Percentiles rank a stretch among this genome's conserved stretches.
phyloP scores from a whole-genome alignment of 805 yeast species.

The Metschnikowia koreensis region DNA sequence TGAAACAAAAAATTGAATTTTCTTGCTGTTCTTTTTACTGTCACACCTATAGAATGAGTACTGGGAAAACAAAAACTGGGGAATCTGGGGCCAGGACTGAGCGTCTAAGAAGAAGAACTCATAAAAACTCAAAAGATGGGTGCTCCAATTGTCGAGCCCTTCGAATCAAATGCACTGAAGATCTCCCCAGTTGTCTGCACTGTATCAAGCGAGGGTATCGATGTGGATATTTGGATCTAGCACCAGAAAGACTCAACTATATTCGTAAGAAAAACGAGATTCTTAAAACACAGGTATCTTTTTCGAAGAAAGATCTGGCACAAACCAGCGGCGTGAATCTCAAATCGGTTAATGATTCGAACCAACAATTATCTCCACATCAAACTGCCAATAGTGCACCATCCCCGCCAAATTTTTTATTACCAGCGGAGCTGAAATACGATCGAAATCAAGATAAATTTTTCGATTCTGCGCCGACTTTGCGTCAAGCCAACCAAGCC shows the following conservation, averaged over 20 bases:
- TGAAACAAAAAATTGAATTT: too few relatives aligned
- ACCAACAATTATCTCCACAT: too few relatives aligned
- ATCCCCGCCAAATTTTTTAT: too few relatives aligned
- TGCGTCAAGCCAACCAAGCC: too few relatives aligned
- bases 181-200: constrained; percentile 39
- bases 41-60: not conserved
- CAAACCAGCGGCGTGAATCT: too few relatives aligned
- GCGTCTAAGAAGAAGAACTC: constrained; percentile 23
- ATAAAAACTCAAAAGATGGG: constrained; percentile 28
- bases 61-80: not conserved
- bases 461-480: too few relatives aligned
- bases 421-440: too few relatives aligned
- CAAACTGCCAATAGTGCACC: too few relatives aligned
- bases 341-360: too few relatives aligned
- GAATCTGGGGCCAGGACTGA: not conserved
- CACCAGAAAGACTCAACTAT: constrained; percentile 27
- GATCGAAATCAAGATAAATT: too few relatives aligned
- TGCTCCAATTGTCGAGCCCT: constrained; percentile 44
- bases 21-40: too few relatives aligned
- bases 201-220: constrained; percentile 35
- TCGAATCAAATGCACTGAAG: constrained; percentile 43
- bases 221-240: constrained; percentile 42
- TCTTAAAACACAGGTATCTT: not conserved
- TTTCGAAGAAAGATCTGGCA: too few relatives aligned
- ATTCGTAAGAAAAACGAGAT: constrained; percentile 11